Evolutionary conservation across 768 basidiomycete genomes (phyloP).

Genomic region (Suillus placidus): DNA sequence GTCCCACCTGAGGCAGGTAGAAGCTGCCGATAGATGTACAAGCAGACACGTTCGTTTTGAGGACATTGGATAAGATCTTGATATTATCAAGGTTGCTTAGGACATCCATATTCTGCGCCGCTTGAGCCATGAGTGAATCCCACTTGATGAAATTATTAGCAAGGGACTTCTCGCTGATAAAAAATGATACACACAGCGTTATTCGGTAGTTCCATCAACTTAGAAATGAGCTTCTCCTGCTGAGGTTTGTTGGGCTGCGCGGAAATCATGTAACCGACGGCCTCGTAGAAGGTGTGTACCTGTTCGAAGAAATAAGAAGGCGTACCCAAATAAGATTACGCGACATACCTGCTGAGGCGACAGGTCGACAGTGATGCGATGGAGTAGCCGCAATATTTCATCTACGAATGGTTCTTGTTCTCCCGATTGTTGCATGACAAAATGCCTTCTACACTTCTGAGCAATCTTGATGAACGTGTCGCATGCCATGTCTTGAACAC

Average conservation of each 20-base stretch:
- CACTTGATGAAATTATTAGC: conserved; percentile 56
- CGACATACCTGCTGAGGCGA: conserved; percentile 75
- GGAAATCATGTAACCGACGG: conserved; percentile 99
- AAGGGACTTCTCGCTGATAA: neutral
- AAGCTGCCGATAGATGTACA: conserved; percentile 97
- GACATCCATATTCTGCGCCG: conserved; percentile 89
- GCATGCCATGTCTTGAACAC: conserved; percentile 99
- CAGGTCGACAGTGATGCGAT: conserved; percentile 92
- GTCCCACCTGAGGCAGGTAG: conserved; percentile 95
- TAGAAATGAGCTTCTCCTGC: conserved; percentile 92
- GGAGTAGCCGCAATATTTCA: conserved; percentile 89
- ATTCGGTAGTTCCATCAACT: conserved; percentile 97
- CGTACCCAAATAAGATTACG: conserved; percentile 15
- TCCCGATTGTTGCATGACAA: conserved; percentile 97
- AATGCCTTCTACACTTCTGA: conserved; percentile 96
- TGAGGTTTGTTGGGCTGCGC: conserved; percentile 97
- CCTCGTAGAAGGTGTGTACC: conserved; percentile 99
- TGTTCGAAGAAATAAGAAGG: conserved; percentile 20
- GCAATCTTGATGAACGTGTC: conserved; percentile 99
- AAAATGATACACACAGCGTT: conserved; percentile 68
- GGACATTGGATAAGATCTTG: conserved; percentile 93
- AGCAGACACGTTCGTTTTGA: conserved; percentile 98
- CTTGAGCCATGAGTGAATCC: conserved; percentile 97
- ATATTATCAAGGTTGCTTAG: conserved; percentile 90
- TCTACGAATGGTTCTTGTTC: conserved; percentile 98